Evolutionary conservation across 2,329 filamentous ascomycete genomes (phyloP).

Genomic region (Periconia digitata): DNA sequence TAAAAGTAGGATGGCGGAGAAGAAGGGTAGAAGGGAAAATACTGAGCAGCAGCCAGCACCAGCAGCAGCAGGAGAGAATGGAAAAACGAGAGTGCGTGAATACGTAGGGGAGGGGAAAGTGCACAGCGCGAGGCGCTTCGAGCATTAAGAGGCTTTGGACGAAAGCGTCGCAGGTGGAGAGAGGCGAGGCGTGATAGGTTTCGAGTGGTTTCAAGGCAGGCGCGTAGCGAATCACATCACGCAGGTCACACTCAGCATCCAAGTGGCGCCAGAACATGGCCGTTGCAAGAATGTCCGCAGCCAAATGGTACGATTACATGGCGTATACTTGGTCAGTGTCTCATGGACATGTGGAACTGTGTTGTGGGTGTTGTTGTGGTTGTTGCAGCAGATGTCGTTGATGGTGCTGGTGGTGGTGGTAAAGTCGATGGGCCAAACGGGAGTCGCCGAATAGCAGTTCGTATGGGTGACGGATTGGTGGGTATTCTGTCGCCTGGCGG

Average conservation of each 20-base stretch:
- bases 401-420: too few species aligned
- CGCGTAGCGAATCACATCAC: conserved; percentile 30
- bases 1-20: conserved; percentile 33
- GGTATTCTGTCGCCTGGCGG: too few species aligned
- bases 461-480: too few species aligned
- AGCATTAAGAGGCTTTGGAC: conserved; percentile 39
- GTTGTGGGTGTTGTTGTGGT: background rate
- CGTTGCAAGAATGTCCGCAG: background rate
- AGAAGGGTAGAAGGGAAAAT: conserved; percentile 17
- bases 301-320: background rate
- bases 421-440: too few species aligned
- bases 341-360: too few species aligned
- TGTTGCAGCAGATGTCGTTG: too few species aligned
- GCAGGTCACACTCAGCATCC: background rate
- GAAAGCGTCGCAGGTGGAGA: conserved; percentile 35
- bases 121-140: conserved; percentile 21
- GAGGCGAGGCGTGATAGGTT: conserved; percentile 35
- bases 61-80: conserved; percentile 11
- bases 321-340: too few species aligned
- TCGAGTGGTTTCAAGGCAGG: conserved; percentile 37
- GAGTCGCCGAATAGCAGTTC: too few species aligned
- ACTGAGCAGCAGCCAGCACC: background rate
- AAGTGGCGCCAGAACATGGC: background rate
- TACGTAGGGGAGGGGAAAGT: conserved; percentile 27
- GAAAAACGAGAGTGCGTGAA: conserved; percentile 26